Evolutionary conservation across 805 yeast genomes (phyloP), one percentile per base, ranked within the genome.

Genomic region (Kregervanrija fluxuum): DNA sequence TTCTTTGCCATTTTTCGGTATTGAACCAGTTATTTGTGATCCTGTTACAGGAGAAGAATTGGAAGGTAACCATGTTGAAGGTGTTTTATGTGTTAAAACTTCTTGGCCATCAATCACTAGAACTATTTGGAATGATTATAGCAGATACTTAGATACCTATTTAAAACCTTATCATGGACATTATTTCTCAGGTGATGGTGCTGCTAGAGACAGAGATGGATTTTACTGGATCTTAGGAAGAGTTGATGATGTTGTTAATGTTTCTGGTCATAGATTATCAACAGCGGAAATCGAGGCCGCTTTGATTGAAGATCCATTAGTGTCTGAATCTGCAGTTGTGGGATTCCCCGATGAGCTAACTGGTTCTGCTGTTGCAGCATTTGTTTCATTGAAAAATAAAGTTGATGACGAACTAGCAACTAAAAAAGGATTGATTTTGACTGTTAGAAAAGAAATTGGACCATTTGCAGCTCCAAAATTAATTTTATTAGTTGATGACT

Each of bases 81-180:
- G 95, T 66, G 89, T 85, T 40, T 68, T 85, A 49, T 89, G 85
- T 33, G 64, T 85, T 49, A 78, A 75, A 60, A 68, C 73, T 44
- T 73, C 86, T 36, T 85, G 95, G 95, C 95, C 95, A 33, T 82
- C 91, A 3, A 80, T 85, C 74, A 85, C 93, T 15, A 77, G 95
- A 70, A 71, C 89, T 17, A 84, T 85, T 51, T 85, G 86, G 85
- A 75, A 75, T 50, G 84, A 85, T 67, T 84, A 85, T 65, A 71
- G 73, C 53, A 73, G 88, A 61, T 85, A 70, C 66, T 66, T 81
- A 68, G 95, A 85, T 56, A 85, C 93, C n/a, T 85, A 85, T 66
- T 67, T 84, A 62, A 80, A 77, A 47, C 91, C 93, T 43, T 85
- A 84, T 67, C 85, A 85, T 41, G 89, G 89, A 40, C 78, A 75